phyloP scores from a whole-genome alignment of 768 basidiomycete genomes.

The Artomyces pyxidatus region DNA sequence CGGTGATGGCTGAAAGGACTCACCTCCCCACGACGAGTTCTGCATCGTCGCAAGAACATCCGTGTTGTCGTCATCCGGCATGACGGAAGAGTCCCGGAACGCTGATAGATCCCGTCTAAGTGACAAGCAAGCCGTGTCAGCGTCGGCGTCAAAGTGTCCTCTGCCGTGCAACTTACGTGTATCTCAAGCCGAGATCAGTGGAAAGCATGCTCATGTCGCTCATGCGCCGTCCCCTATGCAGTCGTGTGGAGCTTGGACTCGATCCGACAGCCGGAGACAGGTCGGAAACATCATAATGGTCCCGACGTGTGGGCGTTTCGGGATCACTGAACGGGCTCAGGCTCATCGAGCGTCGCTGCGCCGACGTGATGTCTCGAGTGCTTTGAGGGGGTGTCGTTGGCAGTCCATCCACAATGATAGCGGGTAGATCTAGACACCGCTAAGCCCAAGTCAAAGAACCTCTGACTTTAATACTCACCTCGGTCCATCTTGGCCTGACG shows the following conservation, averaged over 20 bases:
- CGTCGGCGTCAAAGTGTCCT: no score
- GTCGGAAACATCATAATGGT: constrained; percentile 24
- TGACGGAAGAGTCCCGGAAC: constrained; percentile 16
- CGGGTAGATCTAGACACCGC: constrained; percentile 46
- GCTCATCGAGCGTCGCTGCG: constrained; percentile 12
- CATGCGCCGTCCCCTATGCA: constrained; percentile 48
- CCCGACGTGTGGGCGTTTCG: constrained; percentile 28
- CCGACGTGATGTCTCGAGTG: constrained; percentile 49
- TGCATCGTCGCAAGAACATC: constrained; percentile 51
- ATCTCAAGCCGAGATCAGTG: constrained; percentile 38
- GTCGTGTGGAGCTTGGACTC: constrained; percentile 30
- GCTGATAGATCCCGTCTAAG: constrained; percentile 24
- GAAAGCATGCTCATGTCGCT: constrained; percentile 55
- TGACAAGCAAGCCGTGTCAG: no score
- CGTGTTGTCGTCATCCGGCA: constrained; percentile 26
- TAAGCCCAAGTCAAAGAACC: background rate
- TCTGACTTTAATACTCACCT: constrained; percentile 4
- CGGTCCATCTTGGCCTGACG: constrained; percentile 28
- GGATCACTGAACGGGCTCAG: constrained; percentile 13
- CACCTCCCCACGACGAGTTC: constrained; percentile 67
- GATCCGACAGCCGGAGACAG: constrained; percentile 41
- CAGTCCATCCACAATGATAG: constrained; percentile 57
- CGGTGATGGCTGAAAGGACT: constrained; percentile 17
- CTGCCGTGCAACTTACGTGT: constrained; percentile 47
- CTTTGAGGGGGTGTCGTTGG: constrained; percentile 41